Evolutionary conservation across 2,329 filamentous ascomycete genomes (phyloP), one percentile per base, ranked within the genome.

Genomic region (Colletotrichum graminicola): DNA sequence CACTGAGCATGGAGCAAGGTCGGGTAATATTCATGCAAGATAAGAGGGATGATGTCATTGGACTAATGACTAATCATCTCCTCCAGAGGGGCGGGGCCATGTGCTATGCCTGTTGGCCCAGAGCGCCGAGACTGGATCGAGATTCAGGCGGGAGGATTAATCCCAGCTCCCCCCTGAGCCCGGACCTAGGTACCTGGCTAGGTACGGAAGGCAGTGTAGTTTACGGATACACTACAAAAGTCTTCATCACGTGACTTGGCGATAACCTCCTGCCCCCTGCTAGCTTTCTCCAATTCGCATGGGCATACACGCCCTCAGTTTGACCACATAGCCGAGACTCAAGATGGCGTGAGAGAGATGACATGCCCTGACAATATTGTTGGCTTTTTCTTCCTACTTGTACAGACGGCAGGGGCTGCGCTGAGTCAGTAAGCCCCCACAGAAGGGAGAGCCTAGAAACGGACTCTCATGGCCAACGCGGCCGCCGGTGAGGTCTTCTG

Each of bases 1-100:
- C 21, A n/a, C 10, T 32, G 67, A 59, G 54, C 21, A 66, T 49
- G 43, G 45, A 41, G n/a, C 11, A 43, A 63, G 59, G 29, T 54
- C 18, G 6, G 36, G 45, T 41, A 36, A 39, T 32, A 63, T 63
- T 64, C 65, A 55, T 68, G 65, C 65, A 62, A 52, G 32, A 62
- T 23, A 26, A 41, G 7, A 54, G 61, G 49, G 21, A 59, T 71
- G 69, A 71, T 68, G 69, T 71, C 69, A 71, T 64, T 68, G 65
- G 39, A 29, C 55, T 54, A 45, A 54, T 71, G 51, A 18, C 51
- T 36, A 68, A 47, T 45, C 65, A 54, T 68, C 64, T 52, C 29
- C 8, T 18, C n/a, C 26, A 29, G 29, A 29, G 29, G 29, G 29
- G n/a, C n/a, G n/a, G n/a, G n/a, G n/a, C n/a, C n/a, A n/a, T 23